Evolutionary conservation across 192 early-diverging fungal species (phyloP).

Genomic region (Mortierella antarctica): DNA sequence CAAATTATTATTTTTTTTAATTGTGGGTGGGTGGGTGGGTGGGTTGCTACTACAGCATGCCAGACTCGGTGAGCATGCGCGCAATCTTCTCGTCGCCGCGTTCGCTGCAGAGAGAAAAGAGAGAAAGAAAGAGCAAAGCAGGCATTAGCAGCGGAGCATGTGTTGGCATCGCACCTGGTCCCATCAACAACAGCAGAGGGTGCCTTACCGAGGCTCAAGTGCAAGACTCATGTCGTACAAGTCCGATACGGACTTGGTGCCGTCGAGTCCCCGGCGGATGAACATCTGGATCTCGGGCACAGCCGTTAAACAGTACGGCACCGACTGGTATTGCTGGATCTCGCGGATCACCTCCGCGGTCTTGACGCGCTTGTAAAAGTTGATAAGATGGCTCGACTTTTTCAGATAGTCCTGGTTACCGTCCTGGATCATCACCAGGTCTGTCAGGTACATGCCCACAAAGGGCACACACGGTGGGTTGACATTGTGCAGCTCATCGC

Average conservation of each 20-base stretch:
- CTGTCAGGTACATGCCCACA: conserved; percentile 74
- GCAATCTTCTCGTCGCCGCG: conserved; percentile 80
- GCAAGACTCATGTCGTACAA: conserved; percentile 83
- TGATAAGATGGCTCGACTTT: conserved; percentile 79
- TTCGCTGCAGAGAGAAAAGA: conserved; percentile 53
- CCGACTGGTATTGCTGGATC: conserved; percentile 89
- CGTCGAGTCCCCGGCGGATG: conserved; percentile 74
- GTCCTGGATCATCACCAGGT: conserved; percentile 92
- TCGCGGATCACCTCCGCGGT: conserved; percentile 89
- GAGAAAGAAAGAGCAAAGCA: background rate
- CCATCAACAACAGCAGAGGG: background rate
- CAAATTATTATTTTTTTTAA: no score
- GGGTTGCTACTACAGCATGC: conserved; percentile 53
- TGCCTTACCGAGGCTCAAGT: conserved; percentile 77
- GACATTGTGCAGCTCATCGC: conserved; percentile 81
- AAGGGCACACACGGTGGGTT: conserved; percentile 88
- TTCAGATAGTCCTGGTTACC: conserved; percentile 82
- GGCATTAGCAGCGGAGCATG: background rate
- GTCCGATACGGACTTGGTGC: conserved; percentile 73
- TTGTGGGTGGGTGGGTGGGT: background rate
- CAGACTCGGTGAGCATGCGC: conserved; percentile 76
- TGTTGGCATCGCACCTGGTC: background rate
- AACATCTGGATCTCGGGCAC: conserved; percentile 89
- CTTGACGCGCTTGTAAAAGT: conserved; percentile 90
- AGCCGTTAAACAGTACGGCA: conserved; percentile 77